A percentile compares a stretch with the other conserved stretches of the same genome.
phyloP scores from a whole-genome alignment of 805 yeast genomes.

The Yarrowia sp. region DNA sequence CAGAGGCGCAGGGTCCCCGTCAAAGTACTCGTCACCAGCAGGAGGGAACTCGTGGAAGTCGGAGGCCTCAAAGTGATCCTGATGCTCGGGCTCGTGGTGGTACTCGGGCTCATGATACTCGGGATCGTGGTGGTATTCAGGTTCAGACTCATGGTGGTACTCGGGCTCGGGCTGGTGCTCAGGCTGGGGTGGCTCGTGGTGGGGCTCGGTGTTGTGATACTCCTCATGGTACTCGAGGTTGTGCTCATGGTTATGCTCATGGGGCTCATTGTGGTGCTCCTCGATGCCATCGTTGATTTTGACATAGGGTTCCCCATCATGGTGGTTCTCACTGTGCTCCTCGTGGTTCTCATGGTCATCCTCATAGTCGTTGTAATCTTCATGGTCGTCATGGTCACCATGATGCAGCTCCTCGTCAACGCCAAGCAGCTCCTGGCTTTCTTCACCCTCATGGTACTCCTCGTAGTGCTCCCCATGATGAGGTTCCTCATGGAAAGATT shows the following conservation, averaged over 20 bases:
- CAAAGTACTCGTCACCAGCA: background rate
- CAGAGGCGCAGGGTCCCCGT: background rate
- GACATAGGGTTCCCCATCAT: background rate
- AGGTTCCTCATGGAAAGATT: background rate
- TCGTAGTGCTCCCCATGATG: background rate
- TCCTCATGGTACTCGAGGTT: constrained; percentile 1
- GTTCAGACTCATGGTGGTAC: background rate
- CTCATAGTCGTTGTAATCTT: background rate
- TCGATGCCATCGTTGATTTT: background rate
- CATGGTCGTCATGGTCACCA: background rate
- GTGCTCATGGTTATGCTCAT: background rate
- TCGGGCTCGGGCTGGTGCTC: background rate
- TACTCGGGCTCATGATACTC: background rate
- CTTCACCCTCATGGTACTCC: background rate
- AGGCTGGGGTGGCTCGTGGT: background rate
- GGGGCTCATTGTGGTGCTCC: background rate
- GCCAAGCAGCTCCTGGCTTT: background rate
- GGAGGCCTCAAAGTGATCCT: background rate
- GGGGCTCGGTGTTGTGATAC: background rate
- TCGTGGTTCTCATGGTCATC: background rate
- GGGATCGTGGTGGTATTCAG: background rate
- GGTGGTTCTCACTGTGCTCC: background rate
- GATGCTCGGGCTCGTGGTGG: background rate
- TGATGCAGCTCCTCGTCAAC: background rate
- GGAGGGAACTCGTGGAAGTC: constrained; percentile 12